Conservation (phyloP, 345 rosid genomes). For the Populus tremula region DNA sequence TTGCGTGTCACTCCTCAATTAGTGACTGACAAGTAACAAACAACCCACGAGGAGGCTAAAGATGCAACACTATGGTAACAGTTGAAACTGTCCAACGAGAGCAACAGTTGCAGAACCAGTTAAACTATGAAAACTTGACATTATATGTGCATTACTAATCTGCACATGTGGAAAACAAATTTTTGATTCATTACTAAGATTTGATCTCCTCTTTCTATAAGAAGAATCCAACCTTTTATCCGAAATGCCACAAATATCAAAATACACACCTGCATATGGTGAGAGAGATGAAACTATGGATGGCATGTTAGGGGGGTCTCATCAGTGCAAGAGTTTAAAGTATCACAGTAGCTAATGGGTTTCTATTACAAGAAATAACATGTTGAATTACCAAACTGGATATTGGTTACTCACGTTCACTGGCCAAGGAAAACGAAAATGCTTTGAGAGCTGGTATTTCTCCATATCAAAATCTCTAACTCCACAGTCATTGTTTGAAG, state of each 20-base stretch:
- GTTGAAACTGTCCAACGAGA: background rate
- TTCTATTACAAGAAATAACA: background rate
- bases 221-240: background rate
- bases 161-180: background rate
- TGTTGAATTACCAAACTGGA: background rate
- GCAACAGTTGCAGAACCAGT: background rate
- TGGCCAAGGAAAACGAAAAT: slow-evolving; percentile 50
- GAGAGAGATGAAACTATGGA: background rate
- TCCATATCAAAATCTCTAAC: slow-evolving; percentile 61
- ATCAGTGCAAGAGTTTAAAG: background rate
- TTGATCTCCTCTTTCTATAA: background rate
- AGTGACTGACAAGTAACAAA: background rate
- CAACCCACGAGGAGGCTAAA: background rate
- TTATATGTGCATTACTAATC: background rate
- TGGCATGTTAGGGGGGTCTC: background rate
- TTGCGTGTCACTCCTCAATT: background rate
- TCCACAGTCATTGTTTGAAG: slow-evolving; percentile 57
- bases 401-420: slow-evolving; percentile 43
- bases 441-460: slow-evolving; percentile 42
- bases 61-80: background rate
- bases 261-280: background rate
- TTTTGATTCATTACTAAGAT: background rate
- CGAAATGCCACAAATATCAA: background rate
- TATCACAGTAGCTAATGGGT: background rate
- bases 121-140: background rate